These are phyloP conservation scores for Biscogniauxia sp. DNA, from an alignment of 2,329 filamentous ascomycete genomes.

Conservation along the genomic window DNA sequence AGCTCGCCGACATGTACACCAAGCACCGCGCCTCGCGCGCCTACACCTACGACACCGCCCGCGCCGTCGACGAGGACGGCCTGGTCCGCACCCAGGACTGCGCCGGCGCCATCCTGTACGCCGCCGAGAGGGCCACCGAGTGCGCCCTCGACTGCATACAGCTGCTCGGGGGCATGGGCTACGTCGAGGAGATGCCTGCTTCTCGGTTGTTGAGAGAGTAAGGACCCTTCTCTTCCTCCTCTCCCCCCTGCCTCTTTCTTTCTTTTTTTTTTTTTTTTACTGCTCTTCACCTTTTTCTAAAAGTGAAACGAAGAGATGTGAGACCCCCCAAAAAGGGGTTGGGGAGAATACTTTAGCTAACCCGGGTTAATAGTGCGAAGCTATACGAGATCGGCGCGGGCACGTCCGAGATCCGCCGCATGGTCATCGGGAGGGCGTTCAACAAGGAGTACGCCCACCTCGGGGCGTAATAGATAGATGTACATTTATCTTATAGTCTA, in stretches of 20 bases:
- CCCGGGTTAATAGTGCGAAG: conserved; percentile 52
- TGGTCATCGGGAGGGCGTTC: conserved; percentile 91
- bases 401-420: conserved; percentile 87
- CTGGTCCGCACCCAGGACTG: conserved; percentile 84
- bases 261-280: no score
- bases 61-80: conserved; percentile 72
- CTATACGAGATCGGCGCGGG: conserved; percentile 97
- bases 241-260: no score
- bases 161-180: conserved; percentile 91
- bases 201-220: conserved; percentile 75
- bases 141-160: conserved; percentile 86
- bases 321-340: no score
- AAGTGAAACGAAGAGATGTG: neutral
- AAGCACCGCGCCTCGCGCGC: conserved; percentile 80
- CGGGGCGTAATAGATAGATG: conserved; percentile 16
- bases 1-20: conserved; percentile 96
- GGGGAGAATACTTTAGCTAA: conserved; percentile 28
- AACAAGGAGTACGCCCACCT: conserved; percentile 72
- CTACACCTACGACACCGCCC: conserved; percentile 84
- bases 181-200: conserved; percentile 91
- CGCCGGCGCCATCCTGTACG: conserved; percentile 89
- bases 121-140: conserved; percentile 86
- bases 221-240: no score
- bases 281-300: neutral
- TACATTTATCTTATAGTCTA: no score